phyloP scores from a whole-genome alignment of 2,329 filamentous ascomycete genomes.

The Botrytis tulipae region DNA sequence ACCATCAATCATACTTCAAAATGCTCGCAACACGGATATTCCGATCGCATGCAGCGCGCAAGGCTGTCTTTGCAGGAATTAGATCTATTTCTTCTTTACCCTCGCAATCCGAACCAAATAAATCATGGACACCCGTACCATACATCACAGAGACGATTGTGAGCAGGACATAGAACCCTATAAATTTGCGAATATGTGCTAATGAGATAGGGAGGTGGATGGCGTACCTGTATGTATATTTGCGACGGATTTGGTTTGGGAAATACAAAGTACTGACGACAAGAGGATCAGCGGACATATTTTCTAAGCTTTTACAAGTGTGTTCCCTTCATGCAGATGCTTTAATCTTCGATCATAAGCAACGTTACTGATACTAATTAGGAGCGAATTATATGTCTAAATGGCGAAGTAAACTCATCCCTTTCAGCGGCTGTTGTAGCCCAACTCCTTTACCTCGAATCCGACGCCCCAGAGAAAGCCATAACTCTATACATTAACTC shows the following conservation, averaged over 20 bases:
- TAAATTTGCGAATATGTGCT: slow-evolving; percentile 24
- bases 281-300: slow-evolving; percentile 65
- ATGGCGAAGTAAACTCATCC: slow-evolving; percentile 85
- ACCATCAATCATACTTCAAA: slow-evolving; percentile 5
- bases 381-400: slow-evolving; percentile 93
- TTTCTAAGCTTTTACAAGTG: slow-evolving; percentile 76
- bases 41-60: slow-evolving; percentile 30
- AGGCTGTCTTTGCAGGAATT: slow-evolving; percentile 25
- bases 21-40: slow-evolving; percentile 36
- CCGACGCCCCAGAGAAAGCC: slow-evolving; percentile 88
- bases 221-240: slow-evolving; percentile 67
- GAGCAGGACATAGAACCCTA: slow-evolving; percentile 40
- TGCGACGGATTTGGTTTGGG: slow-evolving; percentile 29
- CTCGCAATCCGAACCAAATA: slow-evolving; percentile 32
- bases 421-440: slow-evolving; percentile 93
- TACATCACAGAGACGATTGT: slow-evolving; percentile 55
- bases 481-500: slow-evolving; percentile 99
- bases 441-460: slow-evolving; percentile 96
- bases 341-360: background rate
- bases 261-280: slow-evolving; percentile 27
- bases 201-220: slow-evolving; percentile 63
- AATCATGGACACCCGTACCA: slow-evolving; percentile 47
- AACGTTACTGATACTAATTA: slow-evolving; percentile 74
- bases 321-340: slow-evolving; percentile 20
- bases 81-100: slow-evolving; percentile 33